These are phyloP conservation scores for Alisma plantagoaquatica DNA, from an alignment of 106 monocot genomes.

Conservation along the genomic window DNA sequence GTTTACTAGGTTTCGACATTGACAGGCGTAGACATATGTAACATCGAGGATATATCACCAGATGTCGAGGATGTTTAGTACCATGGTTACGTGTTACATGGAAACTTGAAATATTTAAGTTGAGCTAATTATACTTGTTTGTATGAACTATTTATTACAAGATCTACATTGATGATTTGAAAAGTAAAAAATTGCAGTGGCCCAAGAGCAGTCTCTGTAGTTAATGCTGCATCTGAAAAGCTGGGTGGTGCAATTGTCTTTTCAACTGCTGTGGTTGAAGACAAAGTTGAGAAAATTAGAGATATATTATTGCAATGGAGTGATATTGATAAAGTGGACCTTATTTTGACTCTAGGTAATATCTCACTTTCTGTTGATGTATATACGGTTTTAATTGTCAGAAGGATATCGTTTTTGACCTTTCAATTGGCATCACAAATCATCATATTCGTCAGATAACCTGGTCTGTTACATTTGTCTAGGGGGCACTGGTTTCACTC, in stretches of 20 bases:
- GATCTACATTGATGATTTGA: too few species aligned
- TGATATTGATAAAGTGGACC: conserved; percentile 72
- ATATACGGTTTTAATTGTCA: not conserved
- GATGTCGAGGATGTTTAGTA: too few species aligned
- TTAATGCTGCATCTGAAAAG: conserved; percentile 70
- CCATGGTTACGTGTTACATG: too few species aligned
- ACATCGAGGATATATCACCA: too few species aligned
- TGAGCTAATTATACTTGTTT: too few species aligned
- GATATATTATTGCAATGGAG: conserved; percentile 55
- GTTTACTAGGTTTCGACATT: too few species aligned
- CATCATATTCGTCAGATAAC: too few species aligned
- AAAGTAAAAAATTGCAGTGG: conserved; percentile 63
- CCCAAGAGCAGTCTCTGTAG: conserved; percentile 85
- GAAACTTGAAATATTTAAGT: too few species aligned
- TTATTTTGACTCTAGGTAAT: conserved; percentile 83
- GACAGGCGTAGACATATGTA: too few species aligned
- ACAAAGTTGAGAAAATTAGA: conserved; percentile 68
- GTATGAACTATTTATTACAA: too few species aligned
- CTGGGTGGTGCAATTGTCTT: conserved; percentile 66
- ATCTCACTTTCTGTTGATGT: not conserved
- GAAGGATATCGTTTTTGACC: not conserved
- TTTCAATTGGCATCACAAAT: not conserved
- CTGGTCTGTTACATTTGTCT: too few species aligned
- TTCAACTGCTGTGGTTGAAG: conserved; percentile 73
- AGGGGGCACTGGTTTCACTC: conserved; percentile 97